phyloP scores from a whole-genome alignment of 1,139 yeast species.

The Protomyces gravidus region DNA sequence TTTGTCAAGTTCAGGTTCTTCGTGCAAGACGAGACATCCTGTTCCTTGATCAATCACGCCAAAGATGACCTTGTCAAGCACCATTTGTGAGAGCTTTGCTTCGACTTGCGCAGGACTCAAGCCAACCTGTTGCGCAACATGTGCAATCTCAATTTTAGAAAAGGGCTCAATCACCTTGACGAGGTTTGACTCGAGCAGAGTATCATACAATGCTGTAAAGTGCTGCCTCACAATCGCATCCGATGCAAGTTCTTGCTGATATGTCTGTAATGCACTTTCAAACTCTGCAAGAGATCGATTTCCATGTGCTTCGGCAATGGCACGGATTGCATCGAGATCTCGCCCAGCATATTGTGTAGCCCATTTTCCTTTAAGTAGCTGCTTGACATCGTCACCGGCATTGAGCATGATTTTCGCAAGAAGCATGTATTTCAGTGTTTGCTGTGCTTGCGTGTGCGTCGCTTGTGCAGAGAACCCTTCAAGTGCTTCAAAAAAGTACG shows the following conservation, averaged over 20 bases:
- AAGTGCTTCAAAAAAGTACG: slow-evolving; percentile 90
- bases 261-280: slow-evolving; percentile 69
- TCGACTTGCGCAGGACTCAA: slow-evolving; percentile 85
- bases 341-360: slow-evolving; percentile 74
- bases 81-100: slow-evolving; percentile 93
- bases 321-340: slow-evolving; percentile 84
- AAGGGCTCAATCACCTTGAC: slow-evolving; percentile 94
- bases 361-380: slow-evolving; percentile 61
- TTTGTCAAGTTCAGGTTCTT: slow-evolving; percentile 74
- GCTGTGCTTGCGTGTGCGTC: slow-evolving; percentile 35
- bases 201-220: slow-evolving; percentile 87
- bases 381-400: slow-evolving; percentile 74
- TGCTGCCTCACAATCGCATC: slow-evolving; percentile 90
- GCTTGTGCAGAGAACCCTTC: slow-evolving; percentile 62
- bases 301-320: slow-evolving; percentile 83
- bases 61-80: slow-evolving; percentile 83
- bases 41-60: slow-evolving; percentile 98
- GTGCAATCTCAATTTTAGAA: slow-evolving; percentile 86
- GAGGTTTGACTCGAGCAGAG: slow-evolving; percentile 84
- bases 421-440: slow-evolving; percentile 73
- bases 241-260: slow-evolving; percentile 69
- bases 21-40: slow-evolving; percentile 92
- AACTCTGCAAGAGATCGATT: slow-evolving; percentile 88
- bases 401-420: slow-evolving; percentile 91
- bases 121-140: slow-evolving; percentile 82